A percentile compares a stretch with the other conserved stretches of the same genome.
phyloP scores from a whole-genome alignment of 257 asterid species.

The Craterostigma plantagineum region DNA sequence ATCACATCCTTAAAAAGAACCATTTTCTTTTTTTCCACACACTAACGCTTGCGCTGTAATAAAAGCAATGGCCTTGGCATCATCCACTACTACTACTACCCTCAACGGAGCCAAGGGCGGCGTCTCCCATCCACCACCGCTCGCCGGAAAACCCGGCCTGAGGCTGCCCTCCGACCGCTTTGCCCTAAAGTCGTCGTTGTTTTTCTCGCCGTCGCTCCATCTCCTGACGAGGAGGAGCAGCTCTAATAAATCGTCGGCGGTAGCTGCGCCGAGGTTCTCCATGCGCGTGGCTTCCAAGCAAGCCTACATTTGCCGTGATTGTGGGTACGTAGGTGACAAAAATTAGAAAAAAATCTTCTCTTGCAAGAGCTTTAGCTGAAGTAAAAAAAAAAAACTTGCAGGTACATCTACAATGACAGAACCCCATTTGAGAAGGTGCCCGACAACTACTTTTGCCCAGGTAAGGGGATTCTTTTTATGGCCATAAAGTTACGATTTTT shows the following conservation, averaged over 20 bases:
- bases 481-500: too few species aligned
- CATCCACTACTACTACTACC: slow-evolving; percentile 14
- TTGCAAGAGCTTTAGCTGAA: background rate
- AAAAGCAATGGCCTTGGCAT: slow-evolving; percentile 38
- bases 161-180: slow-evolving; percentile 24
- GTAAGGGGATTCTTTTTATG: too few species aligned
- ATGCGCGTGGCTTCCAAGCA: slow-evolving; percentile 80
- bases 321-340: slow-evolving; percentile 34
- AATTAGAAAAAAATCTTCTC: too few species aligned
- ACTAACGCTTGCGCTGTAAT: too few species aligned
- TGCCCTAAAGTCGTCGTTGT: slow-evolving; percentile 52
- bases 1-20: too few species aligned
- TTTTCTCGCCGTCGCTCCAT: slow-evolving; percentile 37
- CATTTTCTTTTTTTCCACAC: too few species aligned
- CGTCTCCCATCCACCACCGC: slow-evolving; percentile 15
- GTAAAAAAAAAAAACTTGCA: slow-evolving; percentile 17
- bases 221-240: slow-evolving; percentile 24
- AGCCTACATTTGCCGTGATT: slow-evolving; percentile 89
- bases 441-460: slow-evolving; percentile 78
- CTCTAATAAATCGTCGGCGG: slow-evolving; percentile 17
- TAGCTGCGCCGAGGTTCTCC: slow-evolving; percentile 34
- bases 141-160: slow-evolving; percentile 27
- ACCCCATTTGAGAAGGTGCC: slow-evolving; percentile 86
- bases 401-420: slow-evolving; percentile 73
- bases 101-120: slow-evolving; percentile 17